A percentile compares a stretch with the other conserved stretches of the same genome.
phyloP scores from a whole-genome alignment of 164 flowering plant genomes.

The Magnolia sinica region DNA sequence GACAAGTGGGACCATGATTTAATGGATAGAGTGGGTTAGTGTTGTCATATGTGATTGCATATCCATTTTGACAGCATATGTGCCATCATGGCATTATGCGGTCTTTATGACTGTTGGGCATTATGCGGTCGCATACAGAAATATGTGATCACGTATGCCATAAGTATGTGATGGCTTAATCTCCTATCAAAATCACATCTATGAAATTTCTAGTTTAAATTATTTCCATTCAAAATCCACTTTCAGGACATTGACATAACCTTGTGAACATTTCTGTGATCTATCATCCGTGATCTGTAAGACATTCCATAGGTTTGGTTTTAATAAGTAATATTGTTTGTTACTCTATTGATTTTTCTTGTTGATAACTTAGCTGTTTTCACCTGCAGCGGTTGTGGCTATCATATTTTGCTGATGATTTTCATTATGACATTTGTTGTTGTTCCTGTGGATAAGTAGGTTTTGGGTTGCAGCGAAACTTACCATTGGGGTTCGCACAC shows the following conservation, averaged over 20 bases:
- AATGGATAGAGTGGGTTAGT: too few species aligned
- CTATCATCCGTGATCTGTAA: background rate
- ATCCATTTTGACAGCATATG: too few species aligned
- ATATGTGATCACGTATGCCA: too few species aligned
- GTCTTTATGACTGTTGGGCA: too few species aligned
- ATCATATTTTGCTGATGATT: background rate
- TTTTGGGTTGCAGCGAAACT: slow-evolving; percentile 49
- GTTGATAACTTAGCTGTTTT: too few species aligned
- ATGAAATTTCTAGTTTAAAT: background rate
- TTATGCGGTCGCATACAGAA: too few species aligned
- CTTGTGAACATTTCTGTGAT: background rate
- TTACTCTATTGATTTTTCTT: background rate
- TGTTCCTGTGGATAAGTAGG: slow-evolving; percentile 55
- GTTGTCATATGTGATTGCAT: too few species aligned
- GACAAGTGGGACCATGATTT: too few species aligned
- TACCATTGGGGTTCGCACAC: slow-evolving; percentile 41
- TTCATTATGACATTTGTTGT: slow-evolving; percentile 10
- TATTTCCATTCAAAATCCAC: background rate
- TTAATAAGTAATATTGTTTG: background rate
- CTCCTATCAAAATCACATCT: too few species aligned
- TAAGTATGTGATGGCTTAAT: too few species aligned
- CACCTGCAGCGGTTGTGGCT: background rate
- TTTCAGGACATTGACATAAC: background rate
- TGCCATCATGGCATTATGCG: too few species aligned
- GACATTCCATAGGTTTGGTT: background rate